Evolutionary conservation across 306 rosid species (phyloP), one percentile per base, ranked within the genome.

Genomic region (Sophora flavescens): DNA sequence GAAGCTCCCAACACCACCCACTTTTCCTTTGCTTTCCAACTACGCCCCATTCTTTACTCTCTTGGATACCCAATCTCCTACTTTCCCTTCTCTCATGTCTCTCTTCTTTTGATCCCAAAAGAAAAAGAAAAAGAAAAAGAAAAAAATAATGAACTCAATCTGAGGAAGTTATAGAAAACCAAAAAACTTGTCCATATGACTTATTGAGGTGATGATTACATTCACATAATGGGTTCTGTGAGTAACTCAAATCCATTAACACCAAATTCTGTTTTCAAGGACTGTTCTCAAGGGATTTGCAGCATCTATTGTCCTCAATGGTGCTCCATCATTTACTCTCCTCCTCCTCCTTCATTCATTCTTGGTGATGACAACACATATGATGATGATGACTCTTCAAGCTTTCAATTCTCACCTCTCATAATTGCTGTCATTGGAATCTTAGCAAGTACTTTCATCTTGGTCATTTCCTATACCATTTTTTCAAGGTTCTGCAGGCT

Each of bases 301-400:
- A 91, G 93, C 87, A 30, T 89, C 54, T 93, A 86, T 53, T 91
- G 98, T 68, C 96, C 95, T 1, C 90, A 93, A 7, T 91, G 95
- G 95, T 93, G 98, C 53, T 88, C 84, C 80, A 81, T 85, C 62
- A 17, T 91, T 30, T 81, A 83, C 77, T 81, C 94, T 35, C 98
- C 98, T 30, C 98, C 98, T 0, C 91, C 93, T n/a, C 89, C 90
- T 56, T 81, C 89, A 28, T 38, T 76, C 30, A 50, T 66, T 28
- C 57, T 76, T 1, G 74, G 47, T 2, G 70, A 15, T 13, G 53
- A 9, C 4, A n/a, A 9, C 4, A n/a, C n/a, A n/a, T 63, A 47
- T 1, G 68, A 50, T 5, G 68, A 50, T 5, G 70, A 51, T 6
- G 28, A 56, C 54, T 9, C 61, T 32, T 56, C 83, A 0, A 63